These are phyloP conservation scores for Cordyceps fumosorosea DNA, from an alignment of 2,329 filamentous ascomycete species.

Conservation along the genomic window DNA sequence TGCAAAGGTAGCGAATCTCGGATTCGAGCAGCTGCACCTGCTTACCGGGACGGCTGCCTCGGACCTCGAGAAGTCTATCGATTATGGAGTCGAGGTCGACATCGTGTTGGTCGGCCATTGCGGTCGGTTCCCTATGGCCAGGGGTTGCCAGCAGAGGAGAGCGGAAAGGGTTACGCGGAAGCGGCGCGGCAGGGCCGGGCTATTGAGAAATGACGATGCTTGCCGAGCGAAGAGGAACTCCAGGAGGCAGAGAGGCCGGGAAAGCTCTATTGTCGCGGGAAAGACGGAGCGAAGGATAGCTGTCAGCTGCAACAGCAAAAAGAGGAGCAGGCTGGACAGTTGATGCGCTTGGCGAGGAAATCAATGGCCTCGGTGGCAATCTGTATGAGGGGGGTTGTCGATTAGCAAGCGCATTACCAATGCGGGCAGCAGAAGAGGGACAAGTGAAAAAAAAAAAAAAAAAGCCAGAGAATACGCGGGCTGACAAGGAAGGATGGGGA, in stretches of 20 bases:
- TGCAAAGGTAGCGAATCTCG: constrained; percentile 95
- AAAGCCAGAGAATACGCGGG: neutral
- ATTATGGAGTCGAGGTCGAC: constrained; percentile 99
- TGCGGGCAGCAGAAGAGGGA: neutral
- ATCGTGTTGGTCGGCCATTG: constrained; percentile 66
- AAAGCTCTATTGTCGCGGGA: neutral
- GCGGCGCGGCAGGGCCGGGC: neutral
- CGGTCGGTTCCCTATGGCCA: constrained; percentile 4
- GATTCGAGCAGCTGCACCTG: constrained; percentile 95
- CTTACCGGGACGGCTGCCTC: constrained; percentile 95
- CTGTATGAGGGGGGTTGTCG: neutral
- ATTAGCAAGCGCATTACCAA: constrained; percentile 8
- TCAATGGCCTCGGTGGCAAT: constrained; percentile 1
- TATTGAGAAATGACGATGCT: neutral
- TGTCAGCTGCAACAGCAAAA: neutral
- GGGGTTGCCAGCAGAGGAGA: neutral
- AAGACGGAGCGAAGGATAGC: neutral
- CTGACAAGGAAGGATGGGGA: neutral
- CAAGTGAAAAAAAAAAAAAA: neutral
- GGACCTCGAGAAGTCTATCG: constrained; percentile 93
- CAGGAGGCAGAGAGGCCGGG: neutral
- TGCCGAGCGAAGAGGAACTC: neutral
- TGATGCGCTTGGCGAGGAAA: neutral
- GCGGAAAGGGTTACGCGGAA: neutral
- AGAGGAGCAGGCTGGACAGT: neutral